These are phyloP conservation scores for Trypanosoma theileri DNA, from an alignment of 208 protist species.

Conservation along the genomic window DNA sequence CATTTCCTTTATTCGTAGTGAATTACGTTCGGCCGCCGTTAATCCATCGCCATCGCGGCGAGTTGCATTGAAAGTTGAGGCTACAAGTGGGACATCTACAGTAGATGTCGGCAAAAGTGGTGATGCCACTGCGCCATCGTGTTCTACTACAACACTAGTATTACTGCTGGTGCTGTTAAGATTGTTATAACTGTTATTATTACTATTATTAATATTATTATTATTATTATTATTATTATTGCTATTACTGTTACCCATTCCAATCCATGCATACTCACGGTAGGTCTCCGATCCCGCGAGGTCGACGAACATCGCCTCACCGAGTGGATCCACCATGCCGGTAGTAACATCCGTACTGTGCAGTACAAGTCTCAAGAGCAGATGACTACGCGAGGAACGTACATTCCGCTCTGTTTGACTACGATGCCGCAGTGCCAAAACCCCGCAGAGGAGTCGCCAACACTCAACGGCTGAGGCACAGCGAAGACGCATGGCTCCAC, in stretches of 20 bases:
- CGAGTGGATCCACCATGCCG: neutral
- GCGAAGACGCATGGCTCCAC: constrained; percentile 33
- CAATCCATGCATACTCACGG: constrained; percentile 19
- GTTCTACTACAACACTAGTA: too few relatives aligned
- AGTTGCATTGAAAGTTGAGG: constrained; percentile 6
- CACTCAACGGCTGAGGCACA: constrained; percentile 34
- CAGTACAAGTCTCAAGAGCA: constrained; percentile 26
- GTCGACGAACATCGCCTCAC: constrained; percentile 63
- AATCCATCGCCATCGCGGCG: constrained; percentile 11
- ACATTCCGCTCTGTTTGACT: constrained; percentile 52
- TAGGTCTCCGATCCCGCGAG: constrained; percentile 69
- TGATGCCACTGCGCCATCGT: too few relatives aligned
- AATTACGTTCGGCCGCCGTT: constrained; percentile 28
- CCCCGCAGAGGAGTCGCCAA: constrained; percentile 32
- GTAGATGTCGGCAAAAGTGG: too few relatives aligned
- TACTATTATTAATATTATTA: neutral
- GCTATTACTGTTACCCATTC: neutral
- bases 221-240: constrained; percentile 6
- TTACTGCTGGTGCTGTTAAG: too few relatives aligned
- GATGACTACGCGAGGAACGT: constrained; percentile 21
- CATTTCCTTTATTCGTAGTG: constrained; percentile 36
- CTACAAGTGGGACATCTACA: neutral
- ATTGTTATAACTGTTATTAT: too few relatives aligned
- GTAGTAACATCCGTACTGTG: constrained; percentile 5
- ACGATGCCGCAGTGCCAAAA: constrained; percentile 41